These are phyloP conservation scores for Lyophyllum decastes DNA, from an alignment of 768 basidiomycete genomes.

Conservation along the genomic window DNA sequence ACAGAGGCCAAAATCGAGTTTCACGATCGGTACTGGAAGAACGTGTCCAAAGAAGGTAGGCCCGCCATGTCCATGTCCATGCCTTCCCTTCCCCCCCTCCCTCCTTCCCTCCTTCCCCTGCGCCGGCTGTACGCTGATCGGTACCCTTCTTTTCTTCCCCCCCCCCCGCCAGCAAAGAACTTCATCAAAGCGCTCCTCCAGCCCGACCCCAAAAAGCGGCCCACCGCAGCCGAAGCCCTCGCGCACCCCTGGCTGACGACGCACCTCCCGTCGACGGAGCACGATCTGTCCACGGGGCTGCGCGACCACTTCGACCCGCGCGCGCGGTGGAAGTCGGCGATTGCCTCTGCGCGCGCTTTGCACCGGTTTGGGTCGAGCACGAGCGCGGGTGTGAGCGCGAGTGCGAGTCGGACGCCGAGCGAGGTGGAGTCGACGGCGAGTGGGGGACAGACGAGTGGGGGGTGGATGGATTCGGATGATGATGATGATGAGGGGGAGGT, in stretches of 20 bases:
- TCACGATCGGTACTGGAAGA: constrained; percentile 94
- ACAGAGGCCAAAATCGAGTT: constrained; percentile 84
- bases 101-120: neutral
- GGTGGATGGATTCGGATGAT: constrained; percentile 22
- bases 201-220: constrained; percentile 69
- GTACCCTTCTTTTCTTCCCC: too few species aligned
- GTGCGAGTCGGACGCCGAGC: constrained; percentile 19
- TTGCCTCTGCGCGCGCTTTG: constrained; percentile 49
- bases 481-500: constrained; percentile 32
- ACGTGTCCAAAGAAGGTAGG: constrained; percentile 74
- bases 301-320: constrained; percentile 82
- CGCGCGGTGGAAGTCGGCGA: constrained; percentile 74
- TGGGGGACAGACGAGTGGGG: constrained; percentile 28
- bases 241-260: constrained; percentile 77
- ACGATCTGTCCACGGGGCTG: constrained; percentile 72
- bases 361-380: constrained; percentile 33
- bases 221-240: constrained; percentile 73
- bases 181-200: constrained; percentile 78
- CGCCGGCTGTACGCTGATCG: neutral
- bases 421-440: constrained; percentile 2
- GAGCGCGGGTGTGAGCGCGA: constrained; percentile 25
- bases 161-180: constrained; percentile 60
- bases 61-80: neutral
- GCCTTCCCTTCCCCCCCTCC: too few species aligned
- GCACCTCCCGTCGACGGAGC: constrained; percentile 63